phyloP scores from a whole-genome alignment of 371 early-diverging fungal species.

The Polyrhizophydium stewartii region DNA sequence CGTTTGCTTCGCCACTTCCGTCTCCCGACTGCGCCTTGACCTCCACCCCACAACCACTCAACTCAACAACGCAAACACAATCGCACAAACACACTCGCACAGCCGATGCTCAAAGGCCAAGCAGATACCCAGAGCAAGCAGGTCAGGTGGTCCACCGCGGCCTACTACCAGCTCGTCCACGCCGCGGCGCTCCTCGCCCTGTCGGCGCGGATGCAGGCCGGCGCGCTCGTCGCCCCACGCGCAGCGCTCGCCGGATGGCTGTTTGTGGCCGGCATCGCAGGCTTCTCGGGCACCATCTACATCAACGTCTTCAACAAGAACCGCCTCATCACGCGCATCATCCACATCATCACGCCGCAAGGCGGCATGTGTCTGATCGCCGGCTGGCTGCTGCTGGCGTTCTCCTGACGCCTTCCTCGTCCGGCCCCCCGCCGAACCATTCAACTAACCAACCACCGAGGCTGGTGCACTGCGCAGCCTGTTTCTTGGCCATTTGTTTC shows the following conservation, averaged over 20 bases:
- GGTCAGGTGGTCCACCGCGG: slow-evolving; percentile 25
- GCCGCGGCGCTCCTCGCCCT: slow-evolving; percentile 18
- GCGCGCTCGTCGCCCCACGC: background rate
- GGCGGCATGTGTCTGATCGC: slow-evolving; percentile 26
- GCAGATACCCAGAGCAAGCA: slow-evolving; percentile 12
- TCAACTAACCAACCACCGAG: no score
- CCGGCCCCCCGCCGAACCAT: no score
- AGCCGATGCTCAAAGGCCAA: slow-evolving; percentile 5
- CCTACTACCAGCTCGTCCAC: slow-evolving; percentile 25
- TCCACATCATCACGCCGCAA: slow-evolving; percentile 27
- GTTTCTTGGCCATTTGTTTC: no score
- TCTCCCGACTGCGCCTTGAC: background rate
- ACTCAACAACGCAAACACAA: no score
- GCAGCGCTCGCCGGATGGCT: slow-evolving; percentile 16
- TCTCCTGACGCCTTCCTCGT: background rate
- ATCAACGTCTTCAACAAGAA: slow-evolving; percentile 14
- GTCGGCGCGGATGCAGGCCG: slow-evolving; percentile 4
- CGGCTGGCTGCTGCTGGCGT: slow-evolving; percentile 22
- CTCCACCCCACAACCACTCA: background rate
- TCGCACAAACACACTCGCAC: background rate
- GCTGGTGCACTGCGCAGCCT: no score
- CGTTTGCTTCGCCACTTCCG: no score
- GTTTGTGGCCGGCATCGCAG: slow-evolving; percentile 15
- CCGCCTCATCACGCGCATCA: background rate
- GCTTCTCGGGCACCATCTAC: slow-evolving; percentile 25